Evolutionary conservation across 805 yeast species (phyloP), one percentile per base, ranked within the genome.

Genomic region (Candida jianshihensis): DNA sequence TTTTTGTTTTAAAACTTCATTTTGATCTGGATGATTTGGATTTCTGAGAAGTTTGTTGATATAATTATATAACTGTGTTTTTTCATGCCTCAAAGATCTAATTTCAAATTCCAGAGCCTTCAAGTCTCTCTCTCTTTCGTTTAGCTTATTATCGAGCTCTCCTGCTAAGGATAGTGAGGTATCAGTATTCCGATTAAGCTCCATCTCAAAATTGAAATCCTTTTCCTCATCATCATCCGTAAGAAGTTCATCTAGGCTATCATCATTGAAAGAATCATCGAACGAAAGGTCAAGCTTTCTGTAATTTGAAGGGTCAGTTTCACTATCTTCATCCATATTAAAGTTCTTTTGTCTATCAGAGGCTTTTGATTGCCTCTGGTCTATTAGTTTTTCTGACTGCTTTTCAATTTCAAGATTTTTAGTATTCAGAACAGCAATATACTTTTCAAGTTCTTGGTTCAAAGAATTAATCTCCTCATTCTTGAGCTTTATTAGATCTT

Each of bases 11-110:
- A 53, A 38, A 1, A 53, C 31, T 5, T 41, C 38, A 35, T 52
- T 53, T 21, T 52, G 56, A 1, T 43, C 24, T 10, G 35, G 30
- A 5, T 39, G 20, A 2, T 45, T 40, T 19, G 22, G 33, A 32
- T 53, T 53, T 22, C 37, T 43, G 18, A 54, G 30, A 13, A 52
- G 35, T 19, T 30, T 45, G 39, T 53, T 51, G 28, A 53, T 43
- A 26, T 53, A 53, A 6, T 38, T 36, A 33, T 52, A 51, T 11
- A 53, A 39, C 28, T 53, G 57, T 1, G 19, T 25, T 25, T 48
- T 51, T 26, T 53, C 58, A 12, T 48, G 50, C 36, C 40, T 42
- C 22, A 52, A 35, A 2, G 56, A 39, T 7, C 26, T 39, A 14
- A 49, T 33, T 30, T 51, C 54, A 38, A 49, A 53, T n/a, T 33